Evolutionary conservation across 2,329 filamentous ascomycete species (phyloP).

Genomic region (Colletotrichum camelliae): DNA sequence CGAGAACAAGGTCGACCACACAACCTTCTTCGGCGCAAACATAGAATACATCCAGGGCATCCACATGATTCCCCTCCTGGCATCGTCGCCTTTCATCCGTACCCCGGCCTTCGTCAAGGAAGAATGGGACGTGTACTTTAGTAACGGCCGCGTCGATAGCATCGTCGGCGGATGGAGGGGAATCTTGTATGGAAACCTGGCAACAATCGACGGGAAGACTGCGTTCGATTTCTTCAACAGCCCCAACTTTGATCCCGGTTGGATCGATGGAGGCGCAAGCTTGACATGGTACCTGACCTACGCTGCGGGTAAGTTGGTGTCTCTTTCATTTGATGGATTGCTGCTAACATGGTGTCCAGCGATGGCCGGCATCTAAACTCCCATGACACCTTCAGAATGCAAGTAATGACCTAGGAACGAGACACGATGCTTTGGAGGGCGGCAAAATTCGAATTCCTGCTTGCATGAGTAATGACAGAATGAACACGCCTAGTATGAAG

Average conservation of each 20-base stretch:
- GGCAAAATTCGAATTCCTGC: background rate
- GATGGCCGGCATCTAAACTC: slow-evolving; percentile 16
- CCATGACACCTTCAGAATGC: background rate
- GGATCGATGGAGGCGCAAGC: slow-evolving; percentile 83
- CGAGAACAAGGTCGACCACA: slow-evolving; percentile 94
- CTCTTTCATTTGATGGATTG: too few relatives aligned
- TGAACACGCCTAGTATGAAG: background rate
- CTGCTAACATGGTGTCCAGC: slow-evolving; percentile 24
- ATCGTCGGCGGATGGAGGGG: slow-evolving; percentile 84
- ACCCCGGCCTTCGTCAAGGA: slow-evolving; percentile 73
- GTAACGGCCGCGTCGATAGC: slow-evolving; percentile 65
- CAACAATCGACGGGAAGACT: slow-evolving; percentile 72
- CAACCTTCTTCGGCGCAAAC: slow-evolving; percentile 83
- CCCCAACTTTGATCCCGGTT: slow-evolving; percentile 67
- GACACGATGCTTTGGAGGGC: background rate
- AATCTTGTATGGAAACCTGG: slow-evolving; percentile 82
- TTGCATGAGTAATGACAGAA: background rate
- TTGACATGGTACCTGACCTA: slow-evolving; percentile 86
- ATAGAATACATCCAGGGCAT: slow-evolving; percentile 79
- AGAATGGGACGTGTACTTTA: slow-evolving; percentile 85
- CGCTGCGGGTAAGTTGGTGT: slow-evolving; percentile 69
- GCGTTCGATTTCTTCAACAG: slow-evolving; percentile 79
- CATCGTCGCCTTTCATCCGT: slow-evolving; percentile 72
- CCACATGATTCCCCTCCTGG: slow-evolving; percentile 81
- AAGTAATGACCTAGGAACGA: background rate